Evolutionary conservation across 129 eudicot genomes (phyloP), one percentile per base, ranked within the genome.

Genomic region (Flaveria sonorensis): DNA sequence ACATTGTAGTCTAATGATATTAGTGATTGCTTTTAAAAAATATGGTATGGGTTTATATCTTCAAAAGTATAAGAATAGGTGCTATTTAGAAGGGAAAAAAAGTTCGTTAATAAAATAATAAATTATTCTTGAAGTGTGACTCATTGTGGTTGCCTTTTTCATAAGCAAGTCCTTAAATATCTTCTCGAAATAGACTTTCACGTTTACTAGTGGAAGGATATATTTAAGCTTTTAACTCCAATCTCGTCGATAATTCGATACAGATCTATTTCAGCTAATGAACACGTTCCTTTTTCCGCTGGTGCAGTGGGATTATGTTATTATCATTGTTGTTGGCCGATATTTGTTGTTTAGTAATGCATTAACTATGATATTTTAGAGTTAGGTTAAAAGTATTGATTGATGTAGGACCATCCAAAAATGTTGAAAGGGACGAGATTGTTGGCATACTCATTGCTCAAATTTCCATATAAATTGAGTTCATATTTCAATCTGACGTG

Each of bases 401-500:
- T 26, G 30, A 10, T 20, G 6, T 55, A 20, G 23, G 76, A 70
- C 81, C 81, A 16, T 6, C 20, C 7, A 42, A 40, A 36, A 55
- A 15, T 8, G 15, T 15, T 55, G 69, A 69, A 56, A 77, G 57
- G 16, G 62, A 69, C 75, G 11, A 1, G 28, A 23, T 7, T 0
- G 15, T 63, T 46, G 56, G n/a, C 26, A 64, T 65, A 26, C 51
- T 65, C 13, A 64, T 20, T 6, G n/a, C 7, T 43, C 51, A 26
- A 59, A 42, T 21, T 68, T 53, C 15, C 23, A 43, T 69, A 10
- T 28, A 47, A 32, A 11, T 45, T 39, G 73, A 2, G 45, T 71
- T 50, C 78, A 71, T 73, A 62, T 72, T 50, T 68, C 45, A 56
- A 43, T 6, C 21, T 42, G 10, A 69, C 48, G 10, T 26, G n/a